Evolutionary conservation across 2,329 filamentous ascomycete species (phyloP).

Genomic region (Podosphaera fusca): DNA sequence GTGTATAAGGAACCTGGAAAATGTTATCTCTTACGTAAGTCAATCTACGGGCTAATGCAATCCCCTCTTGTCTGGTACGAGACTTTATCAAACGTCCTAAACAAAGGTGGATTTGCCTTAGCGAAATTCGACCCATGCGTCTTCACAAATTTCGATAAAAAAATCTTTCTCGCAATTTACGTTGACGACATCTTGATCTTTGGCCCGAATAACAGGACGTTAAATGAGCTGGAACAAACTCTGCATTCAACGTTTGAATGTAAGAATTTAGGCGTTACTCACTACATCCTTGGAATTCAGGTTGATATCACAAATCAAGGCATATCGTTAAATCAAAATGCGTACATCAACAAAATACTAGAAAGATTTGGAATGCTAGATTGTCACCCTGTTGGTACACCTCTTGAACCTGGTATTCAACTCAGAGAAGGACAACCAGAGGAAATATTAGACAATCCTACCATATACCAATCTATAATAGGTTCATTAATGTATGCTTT

Average conservation of each 20-base stretch:
- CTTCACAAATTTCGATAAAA: too few species aligned
- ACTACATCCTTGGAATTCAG: background rate
- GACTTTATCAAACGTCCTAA: background rate
- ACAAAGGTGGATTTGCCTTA: too few species aligned
- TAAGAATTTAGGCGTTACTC: background rate
- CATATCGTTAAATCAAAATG: background rate
- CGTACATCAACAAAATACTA: background rate
- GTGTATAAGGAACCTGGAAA: background rate
- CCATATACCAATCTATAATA: too few species aligned
- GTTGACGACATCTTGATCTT: background rate
- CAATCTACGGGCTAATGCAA: background rate
- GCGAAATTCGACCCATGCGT: too few species aligned
- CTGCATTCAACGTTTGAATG: background rate
- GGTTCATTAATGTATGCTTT: too few species aligned
- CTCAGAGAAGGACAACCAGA: background rate
- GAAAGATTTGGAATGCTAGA: background rate
- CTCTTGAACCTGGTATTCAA: background rate
- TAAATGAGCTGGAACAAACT: background rate
- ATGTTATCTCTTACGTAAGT: too few species aligned
- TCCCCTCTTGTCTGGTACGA: background rate
- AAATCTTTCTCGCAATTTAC: too few species aligned
- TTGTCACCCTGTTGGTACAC: background rate
- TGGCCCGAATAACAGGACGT: background rate
- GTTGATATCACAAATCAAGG: background rate
- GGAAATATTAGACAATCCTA: background rate